Evolutionary conservation across 2,329 filamentous ascomycete species (phyloP), one percentile per base, ranked within the genome.

Genomic region (Fusarium camptoceras): DNA sequence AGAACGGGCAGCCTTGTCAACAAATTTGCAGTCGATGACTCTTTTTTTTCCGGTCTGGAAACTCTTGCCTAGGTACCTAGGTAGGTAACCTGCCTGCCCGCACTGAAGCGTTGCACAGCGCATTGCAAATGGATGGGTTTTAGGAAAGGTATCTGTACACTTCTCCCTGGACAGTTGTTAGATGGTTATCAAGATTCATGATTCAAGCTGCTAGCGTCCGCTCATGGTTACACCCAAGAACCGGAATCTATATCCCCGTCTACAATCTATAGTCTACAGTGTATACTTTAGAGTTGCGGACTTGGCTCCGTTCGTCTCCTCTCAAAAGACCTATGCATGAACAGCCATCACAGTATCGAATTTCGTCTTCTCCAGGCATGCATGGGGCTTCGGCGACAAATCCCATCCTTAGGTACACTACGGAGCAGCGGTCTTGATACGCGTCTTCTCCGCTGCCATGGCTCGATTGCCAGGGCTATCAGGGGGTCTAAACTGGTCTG

Each of bases 401-500:
- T 64, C 50, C 57, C 57, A 66, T 63, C 57, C 54, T 31, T 16
- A 37, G 34, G 9, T 37, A 51, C 41, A 27, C 6, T 44, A 67
- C 34, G 44, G 68, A 31, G 37, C 20, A 30, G 34, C 42, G 24
- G n/a, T 34, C 55, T 68, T 47, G 44, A 53, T 71, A 71, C 55
- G 68, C 59, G 55, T 55, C 31, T 57, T 53, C 49, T 56, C 64
- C 59, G 31, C 43, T 49, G 64, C 49, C 34, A 55, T 71, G 43
- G 50, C 60, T 56, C 47, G 28, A 44, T 56, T 69, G n/a, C 59
- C 43, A 72, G 57, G 64, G 54, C 55, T 41, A 46, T 55, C 65
- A 69, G 58, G 68, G 64, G 53, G 61, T 48, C 49, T 55, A 65
- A 66, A 64, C 50, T 54, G 46, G 62, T 68, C 65, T 55, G 66